A percentile compares a stretch with the other conserved stretches of the same genome.
These are phyloP conservation scores for Carallia brachiata DNA, from an alignment of 345 rosid genomes.

Conservation along the genomic window DNA sequence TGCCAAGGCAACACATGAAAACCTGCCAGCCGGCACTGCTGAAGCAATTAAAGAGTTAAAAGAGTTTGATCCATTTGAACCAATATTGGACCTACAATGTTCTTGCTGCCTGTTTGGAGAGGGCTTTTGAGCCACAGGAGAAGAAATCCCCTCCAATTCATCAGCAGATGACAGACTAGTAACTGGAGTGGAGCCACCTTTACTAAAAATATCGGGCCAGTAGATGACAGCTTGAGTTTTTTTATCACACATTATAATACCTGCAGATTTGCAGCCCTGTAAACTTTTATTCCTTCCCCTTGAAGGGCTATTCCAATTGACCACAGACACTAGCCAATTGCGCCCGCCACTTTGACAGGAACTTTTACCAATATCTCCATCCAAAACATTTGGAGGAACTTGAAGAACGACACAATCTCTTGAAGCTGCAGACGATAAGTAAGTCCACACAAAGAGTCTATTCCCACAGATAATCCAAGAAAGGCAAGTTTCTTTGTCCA, in stretches of 20 bases:
- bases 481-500: slow-evolving; percentile 67
- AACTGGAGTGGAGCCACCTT: slow-evolving; percentile 42
- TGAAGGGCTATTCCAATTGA: slow-evolving; percentile 54
- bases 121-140: slow-evolving; percentile 35
- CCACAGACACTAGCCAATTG: slow-evolving; percentile 66
- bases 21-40: slow-evolving; percentile 32
- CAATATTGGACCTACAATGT: slow-evolving; percentile 31
- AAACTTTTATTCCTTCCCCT: slow-evolving; percentile 34
- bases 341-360: slow-evolving; percentile 22
- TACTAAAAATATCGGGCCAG: slow-evolving; percentile 69
- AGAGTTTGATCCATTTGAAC: slow-evolving; percentile 34
- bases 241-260: slow-evolving; percentile 58
- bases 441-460: slow-evolving; percentile 73
- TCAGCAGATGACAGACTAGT: slow-evolving; percentile 38
- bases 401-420: slow-evolving; percentile 58
- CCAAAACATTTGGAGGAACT: slow-evolving; percentile 48
- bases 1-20: slow-evolving; percentile 59
- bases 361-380: slow-evolving; percentile 28
- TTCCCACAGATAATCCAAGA: slow-evolving; percentile 75
- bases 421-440: slow-evolving; percentile 48
- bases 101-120: slow-evolving; percentile 34
- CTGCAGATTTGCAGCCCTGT: slow-evolving; percentile 41
- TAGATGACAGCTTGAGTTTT: slow-evolving; percentile 59
- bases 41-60: slow-evolving; percentile 72
- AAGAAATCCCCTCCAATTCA: slow-evolving; percentile 43